Conservation (phyloP, 2,329 filamentous ascomycete species). For the Cordyceps javanica region DNA sequence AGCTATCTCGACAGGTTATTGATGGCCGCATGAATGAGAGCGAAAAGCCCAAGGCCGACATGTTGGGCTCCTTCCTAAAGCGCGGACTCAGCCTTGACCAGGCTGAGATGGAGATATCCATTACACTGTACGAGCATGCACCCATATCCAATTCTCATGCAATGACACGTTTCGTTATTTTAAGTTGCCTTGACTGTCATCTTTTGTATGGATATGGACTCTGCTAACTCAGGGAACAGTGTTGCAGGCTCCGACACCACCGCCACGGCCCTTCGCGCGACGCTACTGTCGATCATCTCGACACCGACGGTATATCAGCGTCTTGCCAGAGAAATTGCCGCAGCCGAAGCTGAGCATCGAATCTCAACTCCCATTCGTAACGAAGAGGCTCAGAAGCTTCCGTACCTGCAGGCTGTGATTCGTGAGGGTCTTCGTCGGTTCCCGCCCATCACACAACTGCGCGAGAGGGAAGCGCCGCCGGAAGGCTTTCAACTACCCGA, state of each 20-base stretch:
- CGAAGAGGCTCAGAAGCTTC: background rate
- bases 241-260: constrained; percentile 4
- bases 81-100: background rate
- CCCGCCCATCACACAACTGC: background rate
- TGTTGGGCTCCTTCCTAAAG: background rate
- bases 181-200: too few relatives aligned
- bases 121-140: background rate
- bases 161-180: too few relatives aligned
- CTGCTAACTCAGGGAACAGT: background rate
- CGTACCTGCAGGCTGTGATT: background rate
- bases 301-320: background rate
- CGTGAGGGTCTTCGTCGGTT: background rate
- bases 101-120: constrained; percentile 4
- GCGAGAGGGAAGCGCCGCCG: background rate
- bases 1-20: background rate
- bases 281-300: background rate
- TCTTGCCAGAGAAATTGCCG: background rate
- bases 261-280: constrained; percentile 1
- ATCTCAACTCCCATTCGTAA: background rate
- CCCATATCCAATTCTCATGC: background rate
- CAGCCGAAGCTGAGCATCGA: background rate
- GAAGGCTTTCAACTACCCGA: background rate
- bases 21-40: background rate
- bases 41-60: background rate
- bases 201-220: background rate